These are phyloP conservation scores for Suillus bovinus DNA, from an alignment of 768 basidiomycete genomes.

Conservation along the genomic window DNA sequence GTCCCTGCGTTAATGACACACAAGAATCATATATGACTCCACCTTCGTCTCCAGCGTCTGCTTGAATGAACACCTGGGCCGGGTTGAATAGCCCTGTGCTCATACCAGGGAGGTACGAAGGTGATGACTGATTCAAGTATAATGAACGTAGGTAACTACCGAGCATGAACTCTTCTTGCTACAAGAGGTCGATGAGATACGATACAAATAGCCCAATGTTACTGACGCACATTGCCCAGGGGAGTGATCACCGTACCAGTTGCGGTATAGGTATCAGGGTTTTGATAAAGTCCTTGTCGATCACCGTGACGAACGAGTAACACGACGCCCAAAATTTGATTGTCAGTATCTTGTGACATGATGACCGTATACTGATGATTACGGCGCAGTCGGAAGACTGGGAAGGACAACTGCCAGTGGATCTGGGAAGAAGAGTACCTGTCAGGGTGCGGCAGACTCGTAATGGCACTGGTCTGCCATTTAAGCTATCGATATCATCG, in stretches of 20 bases:
- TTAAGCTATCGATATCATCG: background rate
- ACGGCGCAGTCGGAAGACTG: background rate
- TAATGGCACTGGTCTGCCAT: background rate
- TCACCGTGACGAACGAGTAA: slow-evolving; percentile 61
- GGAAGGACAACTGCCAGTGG: background rate
- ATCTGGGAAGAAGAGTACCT: background rate
- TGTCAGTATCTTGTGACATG: slow-evolving; percentile 21
- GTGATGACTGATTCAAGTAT: slow-evolving; percentile 55
- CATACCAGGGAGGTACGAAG: slow-evolving; percentile 49
- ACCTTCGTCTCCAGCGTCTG: slow-evolving; percentile 71
- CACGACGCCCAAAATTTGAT: slow-evolving; percentile 54
- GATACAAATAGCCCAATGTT: background rate
- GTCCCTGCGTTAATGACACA: slow-evolving; percentile 65
- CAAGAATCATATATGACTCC: slow-evolving; percentile 69
- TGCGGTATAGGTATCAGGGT: slow-evolving; percentile 56
- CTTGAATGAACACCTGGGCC: slow-evolving; percentile 48
- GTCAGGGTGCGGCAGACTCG: background rate
- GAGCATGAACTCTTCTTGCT: slow-evolving; percentile 61
- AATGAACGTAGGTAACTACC: slow-evolving; percentile 51
- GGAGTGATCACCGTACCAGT: slow-evolving; percentile 62
- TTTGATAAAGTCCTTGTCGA: slow-evolving; percentile 66
- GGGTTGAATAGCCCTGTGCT: slow-evolving; percentile 35
- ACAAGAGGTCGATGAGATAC: slow-evolving; percentile 7
- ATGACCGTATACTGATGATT: background rate
- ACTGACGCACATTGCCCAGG: slow-evolving; percentile 57